Evolutionary conservation across 2,329 filamentous ascomycete species (phyloP), one percentile per base, ranked within the genome.

Genomic region (Exophiala phaeomuriformis): DNA sequence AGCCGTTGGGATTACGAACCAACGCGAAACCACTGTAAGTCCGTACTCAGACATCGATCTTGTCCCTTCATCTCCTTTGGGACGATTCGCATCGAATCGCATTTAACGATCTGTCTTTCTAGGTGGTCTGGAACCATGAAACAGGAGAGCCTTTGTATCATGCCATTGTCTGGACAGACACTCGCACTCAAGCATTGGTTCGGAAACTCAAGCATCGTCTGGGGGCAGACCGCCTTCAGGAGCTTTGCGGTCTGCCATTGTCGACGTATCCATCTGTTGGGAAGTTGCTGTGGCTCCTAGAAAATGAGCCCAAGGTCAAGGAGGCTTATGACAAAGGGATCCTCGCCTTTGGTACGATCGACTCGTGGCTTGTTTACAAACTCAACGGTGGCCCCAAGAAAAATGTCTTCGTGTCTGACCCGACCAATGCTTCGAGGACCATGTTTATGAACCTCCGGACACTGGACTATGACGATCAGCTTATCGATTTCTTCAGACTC

Each of bases 401-500:
- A 48, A 79, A 84, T 52, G 71, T 90, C 41, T 84, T 88, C 66
- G 88, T 95, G 53, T 93, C 90, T 0, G 90, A 95, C 68, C 82
- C 85, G 45, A 89, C 87, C 56, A 95, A 95, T 68, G 90, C 90
- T 19, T 91, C 86, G 49, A 78, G 90, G 65, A 95, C 90, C 56
- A 94, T 95, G 89, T 93, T 95, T 70, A 90, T 95, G 85, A 89
- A 95, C 71, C 77, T 95, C 50, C 78, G 83, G 63, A 90, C 84
- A 7, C 77, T 89, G 55, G 70, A 90, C 64, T 95, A 95, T 70
- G 88, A 91, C 67, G 82, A 89, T 52, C 77, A 77, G 39, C 77
- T 95, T 29, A 74, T 95, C 29, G 72, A 81, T 28, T 95, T 94
- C 73, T 95, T 95, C 70, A 81, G 80, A 43, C 79, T 95, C 57